Evolutionary conservation across 805 yeast species (phyloP).

Genomic region (Candida ovalis): DNA sequence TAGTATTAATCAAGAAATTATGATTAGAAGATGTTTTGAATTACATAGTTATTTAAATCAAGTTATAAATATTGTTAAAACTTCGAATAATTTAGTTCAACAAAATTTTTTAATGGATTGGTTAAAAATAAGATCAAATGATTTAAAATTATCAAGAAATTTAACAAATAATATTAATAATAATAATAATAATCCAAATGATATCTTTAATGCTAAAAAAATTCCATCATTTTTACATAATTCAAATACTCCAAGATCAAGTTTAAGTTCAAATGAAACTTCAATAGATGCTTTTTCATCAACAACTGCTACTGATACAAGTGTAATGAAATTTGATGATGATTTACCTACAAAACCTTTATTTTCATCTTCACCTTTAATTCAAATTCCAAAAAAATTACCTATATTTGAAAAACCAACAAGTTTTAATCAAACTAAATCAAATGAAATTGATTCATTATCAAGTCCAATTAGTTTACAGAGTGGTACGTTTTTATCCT

Average conservation of each 20-base stretch:
- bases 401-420: constrained; percentile 2
- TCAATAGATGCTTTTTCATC: neutral
- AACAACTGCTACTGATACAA: neutral
- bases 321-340: neutral
- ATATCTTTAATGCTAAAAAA: constrained; percentile 20
- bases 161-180: constrained; percentile 1
- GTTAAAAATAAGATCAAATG: constrained; percentile 29
- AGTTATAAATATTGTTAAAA: constrained; percentile 11
- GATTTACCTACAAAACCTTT: constrained; percentile 7
- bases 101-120: constrained; percentile 25
- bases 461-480: neutral
- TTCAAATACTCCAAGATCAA: neutral
- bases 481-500: neutral
- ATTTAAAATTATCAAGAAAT: constrained; percentile 16
- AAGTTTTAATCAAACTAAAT: constrained; percentile 3
- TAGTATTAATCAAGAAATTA: constrained; percentile 26
- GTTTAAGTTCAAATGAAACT: neutral
- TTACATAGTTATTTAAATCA: constrained; percentile 38
- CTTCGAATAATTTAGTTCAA: neutral
- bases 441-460: neutral
- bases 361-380: constrained; percentile 7
- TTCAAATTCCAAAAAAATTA: neutral
- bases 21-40: constrained; percentile 36
- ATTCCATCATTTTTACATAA: constrained; percentile 10
- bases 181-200: constrained; percentile 23